Evolutionary conservation across 2,329 filamentous ascomycete genomes (phyloP).

Genomic region (Calonectria henricotiae): DNA sequence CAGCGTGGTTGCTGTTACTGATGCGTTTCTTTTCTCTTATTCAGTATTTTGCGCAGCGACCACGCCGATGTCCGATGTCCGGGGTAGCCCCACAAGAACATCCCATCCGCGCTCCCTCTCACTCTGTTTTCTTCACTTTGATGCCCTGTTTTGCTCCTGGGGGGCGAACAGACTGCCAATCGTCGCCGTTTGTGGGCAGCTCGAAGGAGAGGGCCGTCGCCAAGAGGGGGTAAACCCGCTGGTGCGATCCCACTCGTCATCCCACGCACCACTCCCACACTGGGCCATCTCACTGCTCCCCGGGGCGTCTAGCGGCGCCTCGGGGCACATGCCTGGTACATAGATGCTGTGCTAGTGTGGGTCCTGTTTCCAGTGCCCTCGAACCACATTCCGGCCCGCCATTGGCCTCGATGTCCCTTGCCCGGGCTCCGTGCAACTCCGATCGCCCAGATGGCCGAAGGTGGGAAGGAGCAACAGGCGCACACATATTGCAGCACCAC

Average conservation of each 20-base stretch:
- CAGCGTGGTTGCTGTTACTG: slow-evolving; percentile 7
- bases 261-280: slow-evolving; percentile 14
- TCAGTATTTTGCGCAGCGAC: slow-evolving; percentile 26
- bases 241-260: not conserved
- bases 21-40: slow-evolving; percentile 28
- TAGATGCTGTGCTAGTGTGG: slow-evolving; percentile 26
- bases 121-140: not conserved
- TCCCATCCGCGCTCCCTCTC: slow-evolving; percentile 1
- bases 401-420: slow-evolving; percentile 44
- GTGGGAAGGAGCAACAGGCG: slow-evolving; percentile 32
- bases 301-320: slow-evolving; percentile 23
- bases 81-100: slow-evolving; percentile 51
- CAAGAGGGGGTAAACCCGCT: not conserved
- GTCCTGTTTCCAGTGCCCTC: slow-evolving; percentile 22
- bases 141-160: not conserved
- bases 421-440: slow-evolving; percentile 48
- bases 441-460: slow-evolving; percentile 47
- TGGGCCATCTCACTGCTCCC: slow-evolving; percentile 28
- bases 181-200: slow-evolving; percentile 17
- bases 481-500: slow-evolving; percentile 35
- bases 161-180: not conserved
- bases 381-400: slow-evolving; percentile 26
- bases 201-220: not conserved
- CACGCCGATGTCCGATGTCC: slow-evolving; percentile 49
- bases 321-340: slow-evolving; percentile 35